Conservation (phyloP, 2,329 filamentous ascomycete genomes). For the Pseudonectria foliicola region DNA sequence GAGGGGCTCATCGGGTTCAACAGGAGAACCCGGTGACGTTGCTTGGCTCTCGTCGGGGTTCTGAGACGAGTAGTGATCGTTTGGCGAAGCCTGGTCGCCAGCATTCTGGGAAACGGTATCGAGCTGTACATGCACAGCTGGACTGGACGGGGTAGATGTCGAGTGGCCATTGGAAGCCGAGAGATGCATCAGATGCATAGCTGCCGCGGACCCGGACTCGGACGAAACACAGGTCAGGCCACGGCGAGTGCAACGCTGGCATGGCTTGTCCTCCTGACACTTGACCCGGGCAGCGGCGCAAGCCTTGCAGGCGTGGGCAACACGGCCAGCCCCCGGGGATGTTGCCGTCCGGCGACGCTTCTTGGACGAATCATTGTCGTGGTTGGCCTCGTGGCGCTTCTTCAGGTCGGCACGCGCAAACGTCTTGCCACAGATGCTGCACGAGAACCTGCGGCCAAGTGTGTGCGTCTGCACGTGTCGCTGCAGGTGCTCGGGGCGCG, state of each 20-base stretch:
- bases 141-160: constrained; percentile 15
- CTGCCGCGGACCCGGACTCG: constrained; percentile 32
- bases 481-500: constrained; percentile 47
- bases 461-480: constrained; percentile 45
- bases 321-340: constrained; percentile 39
- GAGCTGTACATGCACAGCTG: constrained; percentile 15
- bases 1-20: constrained; percentile 21
- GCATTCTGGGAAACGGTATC: no score
- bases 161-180: constrained; percentile 31
- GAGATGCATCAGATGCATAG: constrained; percentile 37
- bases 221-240: constrained; percentile 37
- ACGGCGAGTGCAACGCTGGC: constrained; percentile 41
- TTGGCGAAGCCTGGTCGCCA: no score
- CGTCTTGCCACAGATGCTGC: constrained; percentile 44
- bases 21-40: constrained; percentile 27
- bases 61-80: background rate
- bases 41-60: constrained; percentile 29
- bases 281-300: constrained; percentile 48
- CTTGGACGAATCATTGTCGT: constrained; percentile 41
- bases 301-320: constrained; percentile 45
- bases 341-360: constrained; percentile 39
- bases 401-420: constrained; percentile 48
- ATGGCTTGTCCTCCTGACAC: constrained; percentile 49
- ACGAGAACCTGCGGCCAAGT: constrained; percentile 42
- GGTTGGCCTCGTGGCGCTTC: constrained; percentile 45